Base-by-base conservation (phyloP, 257 asterid species). In the Ehretia macrophylla region DNA sequence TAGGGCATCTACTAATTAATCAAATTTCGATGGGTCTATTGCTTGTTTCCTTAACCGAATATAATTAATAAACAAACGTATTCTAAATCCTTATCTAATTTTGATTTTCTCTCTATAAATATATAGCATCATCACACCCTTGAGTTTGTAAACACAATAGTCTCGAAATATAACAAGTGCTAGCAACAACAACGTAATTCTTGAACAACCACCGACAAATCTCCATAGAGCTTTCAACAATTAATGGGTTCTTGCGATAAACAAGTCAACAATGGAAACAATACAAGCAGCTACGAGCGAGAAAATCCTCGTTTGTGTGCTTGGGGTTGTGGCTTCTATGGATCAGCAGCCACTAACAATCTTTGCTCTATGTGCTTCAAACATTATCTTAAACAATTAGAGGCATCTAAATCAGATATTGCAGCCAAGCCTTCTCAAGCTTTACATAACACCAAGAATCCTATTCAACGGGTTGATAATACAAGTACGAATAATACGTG, bases 281-380 rank as follows among this genome's bases (percentile, higher is more conserved):
- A n/a, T n/a, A n/a, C n/a, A n/a, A n/a, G n/a, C n/a, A n/a, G n/a
- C n/a, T n/a, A n/a, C n/a, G n/a, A n/a, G n/a, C n/a, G n/a, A n/a
- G 44, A 27, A 9, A 13, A 0, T 14, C 69, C 62, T 5, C 14
- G 5, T 17, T 52, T 46, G 22, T 64, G 69, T 23, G 49, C 50
- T 6, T 55, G 18, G 14, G 32, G 17, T 0, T 64, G 69, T 27
- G 63, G 69, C 14, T 46, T 56, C 42, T 64, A 23, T 19, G 69
- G 57, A 9, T 39, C 60, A 12, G 35, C 61, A 10, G 51, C 38
- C 1, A 46, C 55, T 32, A 22, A 46, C 16, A 64, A 64, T 40
- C 13, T 64, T 1, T 64, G 69, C 11, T 64, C 62, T 4, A 23
- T 12, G 35, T 64, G 62, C 32, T 64, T 54, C 32, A 44, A 14